Conservation (phyloP, 202 grass and related monocot species). For the Alloteropsis angusta region DNA sequence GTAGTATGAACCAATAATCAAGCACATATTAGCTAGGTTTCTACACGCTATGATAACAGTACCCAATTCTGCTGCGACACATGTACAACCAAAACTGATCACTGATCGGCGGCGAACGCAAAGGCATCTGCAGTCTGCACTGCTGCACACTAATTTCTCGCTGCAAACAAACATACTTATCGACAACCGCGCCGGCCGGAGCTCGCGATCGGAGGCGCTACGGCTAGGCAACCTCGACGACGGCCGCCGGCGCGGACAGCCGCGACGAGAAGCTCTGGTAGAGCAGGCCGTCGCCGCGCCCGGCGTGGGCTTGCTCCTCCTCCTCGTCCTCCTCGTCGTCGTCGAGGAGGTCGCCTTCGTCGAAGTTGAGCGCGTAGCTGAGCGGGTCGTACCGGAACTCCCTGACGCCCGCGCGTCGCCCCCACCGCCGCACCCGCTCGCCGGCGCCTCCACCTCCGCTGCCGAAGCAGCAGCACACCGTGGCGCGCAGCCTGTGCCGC, state of each 20-base stretch:
- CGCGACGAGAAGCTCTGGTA: conserved; percentile 63
- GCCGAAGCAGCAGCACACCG: conserved; percentile 50
- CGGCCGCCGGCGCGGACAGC: conserved; percentile 18
- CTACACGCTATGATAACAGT: background rate
- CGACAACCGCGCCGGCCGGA: background rate
- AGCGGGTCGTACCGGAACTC: conserved; percentile 80
- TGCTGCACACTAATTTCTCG: background rate
- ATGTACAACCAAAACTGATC: background rate
- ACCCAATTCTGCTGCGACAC: background rate
- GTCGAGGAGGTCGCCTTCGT: conserved; percentile 18
- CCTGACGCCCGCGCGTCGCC: conserved; percentile 25
- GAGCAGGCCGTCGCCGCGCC: conserved; percentile 20
- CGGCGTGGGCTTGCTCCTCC: background rate
- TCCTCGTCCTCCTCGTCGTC: background rate
- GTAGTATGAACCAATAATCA: background rate
- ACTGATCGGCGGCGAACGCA: background rate
- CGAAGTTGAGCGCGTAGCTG: conserved; percentile 91
- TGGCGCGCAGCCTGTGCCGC: conserved; percentile 27
- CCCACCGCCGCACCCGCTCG: conserved; percentile 22
- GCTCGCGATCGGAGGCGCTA: background rate
- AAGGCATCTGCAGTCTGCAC: background rate
- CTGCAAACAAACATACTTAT: background rate
- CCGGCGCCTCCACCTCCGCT: background rate
- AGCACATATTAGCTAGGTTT: background rate
- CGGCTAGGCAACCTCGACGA: background rate